Evolutionary conservation across 2,329 filamentous ascomycete genomes (phyloP).

Genomic region (Microdochium trichocladiopsis): DNA sequence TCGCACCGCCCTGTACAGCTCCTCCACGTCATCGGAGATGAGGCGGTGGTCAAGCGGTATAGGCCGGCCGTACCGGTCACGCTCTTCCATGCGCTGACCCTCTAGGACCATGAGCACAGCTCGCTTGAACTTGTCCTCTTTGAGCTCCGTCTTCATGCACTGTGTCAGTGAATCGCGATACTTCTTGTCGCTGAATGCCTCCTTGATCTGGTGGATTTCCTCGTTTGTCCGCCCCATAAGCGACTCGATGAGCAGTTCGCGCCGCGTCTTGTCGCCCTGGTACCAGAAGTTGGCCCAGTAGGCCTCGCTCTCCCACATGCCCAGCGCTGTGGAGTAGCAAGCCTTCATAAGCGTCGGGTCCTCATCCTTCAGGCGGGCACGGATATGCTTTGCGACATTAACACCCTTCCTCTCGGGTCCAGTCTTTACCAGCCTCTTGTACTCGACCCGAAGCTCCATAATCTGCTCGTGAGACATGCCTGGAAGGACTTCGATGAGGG

Average conservation of each 20-base stretch:
- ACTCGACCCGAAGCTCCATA: conserved; percentile 76
- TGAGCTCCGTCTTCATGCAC: conserved; percentile 89
- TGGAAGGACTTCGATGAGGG: conserved; percentile 78
- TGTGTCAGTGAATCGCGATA: conserved; percentile 73
- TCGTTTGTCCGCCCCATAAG: conserved; percentile 84
- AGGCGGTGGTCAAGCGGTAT: conserved; percentile 50
- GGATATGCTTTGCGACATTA: conserved; percentile 81
- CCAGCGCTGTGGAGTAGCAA: conserved; percentile 83
- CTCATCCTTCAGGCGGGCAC: conserved; percentile 65
- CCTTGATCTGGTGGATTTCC: conserved; percentile 84
- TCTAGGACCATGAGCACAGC: conserved; percentile 81
- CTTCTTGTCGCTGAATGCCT: conserved; percentile 84
- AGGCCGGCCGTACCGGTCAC: conserved; percentile 53
- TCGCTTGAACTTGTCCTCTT: conserved; percentile 92
- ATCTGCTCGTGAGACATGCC: conserved; percentile 81
- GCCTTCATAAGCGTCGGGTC: conserved; percentile 79
- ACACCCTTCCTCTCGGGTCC: conserved; percentile 67
- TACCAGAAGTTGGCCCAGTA: conserved; percentile 99
- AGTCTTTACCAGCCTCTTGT: conserved; percentile 84
- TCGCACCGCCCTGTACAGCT: conserved; percentile 60
- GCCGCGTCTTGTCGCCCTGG: conserved; percentile 74
- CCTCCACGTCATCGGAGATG: conserved; percentile 65
- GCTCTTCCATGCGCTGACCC: conserved; percentile 76
- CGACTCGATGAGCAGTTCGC: conserved; percentile 86
- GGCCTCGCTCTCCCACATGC: conserved; percentile 85